These are phyloP conservation scores for Coccinonectria pachysandricola DNA, from an alignment of 2,329 filamentous ascomycete genomes.

Conservation along the genomic window DNA sequence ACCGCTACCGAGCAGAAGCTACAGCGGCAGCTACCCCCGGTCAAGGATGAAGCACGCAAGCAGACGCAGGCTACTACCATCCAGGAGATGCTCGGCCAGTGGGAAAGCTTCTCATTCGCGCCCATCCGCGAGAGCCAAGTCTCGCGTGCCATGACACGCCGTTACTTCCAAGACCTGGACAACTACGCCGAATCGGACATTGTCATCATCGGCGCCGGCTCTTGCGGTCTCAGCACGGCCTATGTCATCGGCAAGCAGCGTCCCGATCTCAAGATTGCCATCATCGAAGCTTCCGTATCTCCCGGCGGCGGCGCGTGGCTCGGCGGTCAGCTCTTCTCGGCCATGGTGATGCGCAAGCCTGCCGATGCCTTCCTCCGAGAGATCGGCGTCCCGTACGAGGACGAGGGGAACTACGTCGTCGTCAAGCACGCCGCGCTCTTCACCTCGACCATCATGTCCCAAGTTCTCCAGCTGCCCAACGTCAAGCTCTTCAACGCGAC, in stretches of 20 bases:
- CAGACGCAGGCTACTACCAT: constrained; percentile 16
- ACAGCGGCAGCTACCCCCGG: no score
- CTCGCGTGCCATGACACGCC: constrained; percentile 83
- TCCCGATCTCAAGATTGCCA: constrained; percentile 83
- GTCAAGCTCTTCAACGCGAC: constrained; percentile 96
- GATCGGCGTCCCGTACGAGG: constrained; percentile 74
- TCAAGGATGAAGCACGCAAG: constrained; percentile 8
- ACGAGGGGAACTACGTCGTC: constrained; percentile 80
- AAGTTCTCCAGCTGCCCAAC: constrained; percentile 77
- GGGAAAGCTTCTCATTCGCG: constrained; percentile 72
- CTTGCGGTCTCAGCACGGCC: constrained; percentile 74
- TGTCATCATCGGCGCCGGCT: constrained; percentile 85
- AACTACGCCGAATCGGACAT: constrained; percentile 85
- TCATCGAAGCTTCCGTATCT: constrained; percentile 79
- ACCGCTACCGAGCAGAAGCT: constrained; percentile 36
- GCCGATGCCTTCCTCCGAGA: constrained; percentile 76
- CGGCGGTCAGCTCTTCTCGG: constrained; percentile 86
- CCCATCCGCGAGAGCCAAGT: constrained; percentile 89
- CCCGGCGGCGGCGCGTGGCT: constrained; percentile 88
- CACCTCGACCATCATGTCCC: constrained; percentile 76
- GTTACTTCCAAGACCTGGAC: constrained; percentile 87
- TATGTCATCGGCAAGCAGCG: constrained; percentile 76
- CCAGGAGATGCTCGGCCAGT: constrained; percentile 55
- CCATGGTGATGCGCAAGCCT: constrained; percentile 92
- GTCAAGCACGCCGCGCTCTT: constrained; percentile 92